These are phyloP conservation scores for Pulicaria dysenterica DNA, from an alignment of 129 eudicot genomes.

Conservation along the genomic window DNA sequence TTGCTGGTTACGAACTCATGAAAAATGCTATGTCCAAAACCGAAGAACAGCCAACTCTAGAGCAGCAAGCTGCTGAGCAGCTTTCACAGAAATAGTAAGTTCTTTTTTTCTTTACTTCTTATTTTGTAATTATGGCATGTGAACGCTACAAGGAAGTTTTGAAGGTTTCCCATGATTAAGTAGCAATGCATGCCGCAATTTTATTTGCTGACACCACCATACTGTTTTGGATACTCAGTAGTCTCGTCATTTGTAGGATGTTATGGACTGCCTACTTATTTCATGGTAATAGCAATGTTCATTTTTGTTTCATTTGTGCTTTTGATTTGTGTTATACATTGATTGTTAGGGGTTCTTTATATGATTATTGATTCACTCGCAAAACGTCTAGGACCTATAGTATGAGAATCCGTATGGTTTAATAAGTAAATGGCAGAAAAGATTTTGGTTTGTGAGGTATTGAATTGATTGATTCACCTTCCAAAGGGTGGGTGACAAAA, in stretches of 20 bases:
- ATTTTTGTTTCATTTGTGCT: conserved; percentile 9
- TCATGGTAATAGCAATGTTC: conserved; percentile 14
- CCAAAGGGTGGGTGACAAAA: too few relatives aligned
- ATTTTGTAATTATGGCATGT: conserved; percentile 31
- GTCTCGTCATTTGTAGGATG: conserved; percentile 16
- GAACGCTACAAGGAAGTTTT: conserved; percentile 46
- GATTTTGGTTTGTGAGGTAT: too few relatives aligned
- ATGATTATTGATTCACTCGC: too few relatives aligned
- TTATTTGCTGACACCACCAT: conserved; percentile 37
- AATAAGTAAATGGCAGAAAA: too few relatives aligned
- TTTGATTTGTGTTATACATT: background rate
- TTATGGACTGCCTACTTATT: conserved; percentile 18
- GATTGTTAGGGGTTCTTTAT: background rate
- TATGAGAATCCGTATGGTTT: too few relatives aligned
- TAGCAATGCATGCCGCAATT: conserved; percentile 29
- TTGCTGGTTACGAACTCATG: conserved; percentile 96
- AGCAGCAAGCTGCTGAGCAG: conserved; percentile 44
- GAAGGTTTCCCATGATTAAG: conserved; percentile 36
- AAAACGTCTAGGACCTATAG: too few relatives aligned
- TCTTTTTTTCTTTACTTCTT: background rate
- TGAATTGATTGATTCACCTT: too few relatives aligned
- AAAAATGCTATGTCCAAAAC: conserved; percentile 72
- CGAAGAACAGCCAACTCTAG: conserved; percentile 48
- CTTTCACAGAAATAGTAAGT: conserved; percentile 46
- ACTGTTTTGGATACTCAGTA: conserved; percentile 18